Base-by-base conservation (phyloP, 345 rosid genomes). In the Luvunga scandens region DNA sequence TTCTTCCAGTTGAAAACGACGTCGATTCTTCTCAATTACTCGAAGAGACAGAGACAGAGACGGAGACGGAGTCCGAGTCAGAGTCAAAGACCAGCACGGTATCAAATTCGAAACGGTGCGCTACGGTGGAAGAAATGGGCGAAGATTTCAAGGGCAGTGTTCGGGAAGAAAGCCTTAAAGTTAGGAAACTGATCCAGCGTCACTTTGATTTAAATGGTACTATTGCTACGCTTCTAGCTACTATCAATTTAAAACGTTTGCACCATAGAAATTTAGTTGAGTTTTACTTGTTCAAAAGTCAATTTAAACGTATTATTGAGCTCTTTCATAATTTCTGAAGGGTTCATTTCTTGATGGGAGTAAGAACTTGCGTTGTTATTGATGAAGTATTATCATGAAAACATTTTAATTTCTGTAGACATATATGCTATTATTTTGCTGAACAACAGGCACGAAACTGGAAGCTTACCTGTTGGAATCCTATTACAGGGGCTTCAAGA, bases 121-220 rank as follows among this genome's bases (percentile, higher is more conserved):
- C 95, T 50, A 94, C 98, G 59, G 98, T 94, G 79, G 98, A 94
- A 78, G 97, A 94, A 78, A 96, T 94, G 99, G 99, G 98, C 61
- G 86, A 81, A 78, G 88, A 73, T 75, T 91, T 96, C 77, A 79
- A 73, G n/a, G 88, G 90, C 7, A 86, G 84, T 60, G 84, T 86
- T 33, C 83, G 82, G 69, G 83, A 86, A 80, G 92, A 90, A 73
- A 94, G 91, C 81, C 90, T 94, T 28, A 83, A 88, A 76, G 94
- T 92, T 16, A 83, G 97, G 66, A 71, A 75, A 59, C 59, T 92
- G 39, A 89, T 94, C 68, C 89, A 79, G 19, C 85, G 73, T 42
- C 98, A 95, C 85, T 95, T 93, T 73, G 80, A 64, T 48, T 2
- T 81, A 0, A 84, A 93, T 33, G 97, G 99, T 95, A 85, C 76